Conservation (phyloP, 2,329 filamentous ascomycete species). For the Huntiella decipiens region DNA sequence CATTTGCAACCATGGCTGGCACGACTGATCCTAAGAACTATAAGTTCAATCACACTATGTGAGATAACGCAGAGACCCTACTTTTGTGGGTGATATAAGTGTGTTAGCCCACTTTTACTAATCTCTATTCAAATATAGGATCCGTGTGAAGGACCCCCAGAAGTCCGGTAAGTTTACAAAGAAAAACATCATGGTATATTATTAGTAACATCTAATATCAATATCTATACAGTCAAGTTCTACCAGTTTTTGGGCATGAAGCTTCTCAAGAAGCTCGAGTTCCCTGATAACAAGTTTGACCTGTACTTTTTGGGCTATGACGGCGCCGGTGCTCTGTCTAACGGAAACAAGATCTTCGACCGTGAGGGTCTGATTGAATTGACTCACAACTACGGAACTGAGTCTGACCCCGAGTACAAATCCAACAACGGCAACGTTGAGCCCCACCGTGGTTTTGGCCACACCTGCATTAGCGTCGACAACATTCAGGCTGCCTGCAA, state of each 20-base stretch:
- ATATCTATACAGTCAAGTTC: conserved; percentile 48
- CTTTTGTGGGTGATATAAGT: background rate
- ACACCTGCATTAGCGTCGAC: conserved; percentile 68
- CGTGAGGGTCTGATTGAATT: conserved; percentile 83
- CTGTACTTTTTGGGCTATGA: conserved; percentile 93
- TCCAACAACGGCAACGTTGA: conserved; percentile 83
- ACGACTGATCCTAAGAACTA: conserved; percentile 60
- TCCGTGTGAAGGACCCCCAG: conserved; percentile 88
- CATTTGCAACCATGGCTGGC: conserved; percentile 37
- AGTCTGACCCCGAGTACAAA: conserved; percentile 62
- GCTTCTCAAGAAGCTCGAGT: conserved; percentile 59
- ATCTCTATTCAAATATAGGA: conserved; percentile 29
- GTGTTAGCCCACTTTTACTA: background rate
- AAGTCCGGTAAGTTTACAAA: conserved; percentile 36
- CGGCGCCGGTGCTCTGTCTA: conserved; percentile 51
- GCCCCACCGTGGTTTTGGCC: conserved; percentile 65
- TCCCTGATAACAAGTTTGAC: conserved; percentile 80
- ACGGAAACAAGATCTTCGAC: conserved; percentile 54
- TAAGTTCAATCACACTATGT: conserved; percentile 82
- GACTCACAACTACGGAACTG: conserved; percentile 71
- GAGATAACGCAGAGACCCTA: conserved; percentile 14
- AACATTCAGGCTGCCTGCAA: conserved; percentile 79
- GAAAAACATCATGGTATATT: no score
- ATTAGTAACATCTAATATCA: conserved; percentile 3
- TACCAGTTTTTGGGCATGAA: conserved; percentile 86